Evolutionary conservation across 129 eudicot species (phyloP), one percentile per base, ranked within the genome.

Genomic region (Artemisia argyi): DNA sequence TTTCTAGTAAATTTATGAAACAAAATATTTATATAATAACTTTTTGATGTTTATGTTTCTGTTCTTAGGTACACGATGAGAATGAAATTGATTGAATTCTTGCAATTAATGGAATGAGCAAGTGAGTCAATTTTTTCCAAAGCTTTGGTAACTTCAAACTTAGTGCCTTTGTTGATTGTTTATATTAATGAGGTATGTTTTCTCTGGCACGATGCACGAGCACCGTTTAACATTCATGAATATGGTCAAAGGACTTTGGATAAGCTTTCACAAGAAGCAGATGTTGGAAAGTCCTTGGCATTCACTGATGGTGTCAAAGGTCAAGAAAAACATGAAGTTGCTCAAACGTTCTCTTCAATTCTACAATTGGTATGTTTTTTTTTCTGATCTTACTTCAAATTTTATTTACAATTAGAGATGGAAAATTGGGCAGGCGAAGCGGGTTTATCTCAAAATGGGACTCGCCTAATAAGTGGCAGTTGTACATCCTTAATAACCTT

Each of bases 71-170:
- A n/a, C n/a, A n/a, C n/a, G n/a, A n/a, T n/a, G n/a, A n/a, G n/a
- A n/a, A n/a, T n/a, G n/a, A n/a, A n/a, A n/a, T n/a, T n/a, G n/a
- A n/a, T n/a, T n/a, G n/a, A n/a, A n/a, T n/a, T n/a, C n/a, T n/a
- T n/a, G n/a, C n/a, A n/a, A n/a, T n/a, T n/a, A 86, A 73, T 77
- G 90, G 78, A 94, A 94, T 73, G 97, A 90, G 79, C 96, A 94
- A 76, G 99, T 94, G 53, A n/a, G 77, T 79, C 20, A 48, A 46
- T 46, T 53, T 20, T 13, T 32, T 49, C 9, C 39, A 61, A 44
- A 11, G 51, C 26, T 13, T 22, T 39, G 24, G 19, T 39, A 60
- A 54, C 22, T 52, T 46, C 3, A 60, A 28, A 3, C 55, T 64
- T 64, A 32, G 0, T 46, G 28, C 50, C n/a, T 66, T 72, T 57